Evolutionary conservation across 2,329 filamentous ascomycete species (phyloP).

Genomic region (Monosporascus sp.): DNA sequence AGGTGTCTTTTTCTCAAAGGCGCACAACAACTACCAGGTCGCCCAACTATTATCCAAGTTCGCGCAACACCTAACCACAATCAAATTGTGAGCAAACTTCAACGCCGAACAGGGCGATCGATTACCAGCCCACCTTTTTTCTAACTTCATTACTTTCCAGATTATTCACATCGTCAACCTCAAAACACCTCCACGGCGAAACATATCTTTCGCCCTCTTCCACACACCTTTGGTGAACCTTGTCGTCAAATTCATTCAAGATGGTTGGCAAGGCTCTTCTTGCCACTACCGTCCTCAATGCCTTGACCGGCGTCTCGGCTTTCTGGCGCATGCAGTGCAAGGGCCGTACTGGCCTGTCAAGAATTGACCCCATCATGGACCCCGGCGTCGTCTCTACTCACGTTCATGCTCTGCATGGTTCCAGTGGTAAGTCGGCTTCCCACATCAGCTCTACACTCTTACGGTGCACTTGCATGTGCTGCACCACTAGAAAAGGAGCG

Average conservation of each 20-base stretch:
- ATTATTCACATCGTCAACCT: neutral
- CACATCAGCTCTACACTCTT: too few species aligned
- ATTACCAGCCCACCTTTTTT: neutral
- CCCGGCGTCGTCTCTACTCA: constrained; percentile 57
- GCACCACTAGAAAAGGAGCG: too few species aligned
- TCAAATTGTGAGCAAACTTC: neutral
- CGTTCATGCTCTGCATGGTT: constrained; percentile 71
- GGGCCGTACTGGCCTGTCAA: constrained; percentile 60
- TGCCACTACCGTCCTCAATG: constrained; percentile 23
- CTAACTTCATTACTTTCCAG: too few species aligned
- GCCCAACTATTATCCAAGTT: neutral
- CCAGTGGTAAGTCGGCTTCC: constrained; percentile 55
- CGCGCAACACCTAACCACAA: neutral
- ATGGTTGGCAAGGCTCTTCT: constrained; percentile 21
- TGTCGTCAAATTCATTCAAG: neutral
- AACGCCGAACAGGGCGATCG: neutral
- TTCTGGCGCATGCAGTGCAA: constrained; percentile 92
- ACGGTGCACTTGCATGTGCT: too few species aligned
- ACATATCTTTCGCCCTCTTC: neutral
- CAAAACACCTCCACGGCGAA: neutral
- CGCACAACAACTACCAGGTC: neutral
- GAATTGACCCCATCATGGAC: constrained; percentile 72
- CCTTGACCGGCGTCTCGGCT: constrained; percentile 45
- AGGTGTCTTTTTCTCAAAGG: too few species aligned
- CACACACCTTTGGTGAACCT: neutral